Conservation (phyloP, 176 grass and related monocot species). For the Carex littledalei region DNA sequence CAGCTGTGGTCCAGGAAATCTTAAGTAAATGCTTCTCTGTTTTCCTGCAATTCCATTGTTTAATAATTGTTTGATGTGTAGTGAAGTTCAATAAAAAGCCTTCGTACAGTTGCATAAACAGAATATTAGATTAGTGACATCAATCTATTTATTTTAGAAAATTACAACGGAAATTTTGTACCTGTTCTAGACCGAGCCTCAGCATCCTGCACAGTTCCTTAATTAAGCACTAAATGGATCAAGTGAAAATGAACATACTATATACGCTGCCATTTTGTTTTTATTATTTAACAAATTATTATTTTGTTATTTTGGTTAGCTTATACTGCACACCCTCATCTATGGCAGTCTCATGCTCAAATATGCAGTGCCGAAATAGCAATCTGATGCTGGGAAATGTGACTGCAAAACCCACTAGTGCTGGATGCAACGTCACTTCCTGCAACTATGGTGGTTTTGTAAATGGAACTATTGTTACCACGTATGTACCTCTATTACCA, state of each 20-base stretch:
- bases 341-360: slow-evolving; percentile 64
- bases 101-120: not conserved
- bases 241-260: not conserved
- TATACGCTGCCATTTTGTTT: not conserved
- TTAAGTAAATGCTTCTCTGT: slow-evolving; percentile 50
- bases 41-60: not conserved
- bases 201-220: not conserved
- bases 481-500: slow-evolving; percentile 37
- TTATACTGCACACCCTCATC: slow-evolving; percentile 84
- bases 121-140: not conserved
- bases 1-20: slow-evolving; percentile 79
- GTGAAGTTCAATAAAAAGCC: not conserved
- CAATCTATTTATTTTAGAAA: not conserved
- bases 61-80: not conserved
- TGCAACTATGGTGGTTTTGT: slow-evolving; percentile 82
- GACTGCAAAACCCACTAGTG: slow-evolving; percentile 39
- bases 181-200: not conserved
- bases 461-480: slow-evolving; percentile 64
- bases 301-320: slow-evolving; percentile 29
- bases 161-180: not conserved
- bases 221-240: not conserved
- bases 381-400: slow-evolving; percentile 75
- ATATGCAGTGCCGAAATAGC: slow-evolving; percentile 78
- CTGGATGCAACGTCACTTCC: slow-evolving; percentile 84
- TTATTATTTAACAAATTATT: not conserved